Base-by-base conservation (phyloP, 202 grass and related monocot genomes). In the Carex arenaria region DNA sequence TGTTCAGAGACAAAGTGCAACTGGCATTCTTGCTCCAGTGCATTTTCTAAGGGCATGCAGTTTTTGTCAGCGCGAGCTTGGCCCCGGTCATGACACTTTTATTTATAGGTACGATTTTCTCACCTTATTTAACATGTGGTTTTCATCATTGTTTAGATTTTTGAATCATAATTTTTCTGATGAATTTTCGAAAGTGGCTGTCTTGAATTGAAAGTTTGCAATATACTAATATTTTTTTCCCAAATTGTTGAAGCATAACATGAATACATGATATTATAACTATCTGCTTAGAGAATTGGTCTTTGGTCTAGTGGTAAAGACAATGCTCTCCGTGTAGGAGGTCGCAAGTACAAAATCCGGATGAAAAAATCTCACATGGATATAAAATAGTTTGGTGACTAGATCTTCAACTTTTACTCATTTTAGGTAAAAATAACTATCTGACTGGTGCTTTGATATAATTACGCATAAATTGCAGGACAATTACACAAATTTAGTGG, bases 41-140 rank as follows among this genome's bases (percentile, higher is more conserved):
- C 80, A 60, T 56, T 87, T 87, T 32, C 69, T 87, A 36, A 47
- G 31, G 17, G 61, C 62, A 26, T 87, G 86, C 12, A 81, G 70
- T 71, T 49, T 61, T 5, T 87, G 86, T 51, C 61, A 54, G 13
- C 49, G 72, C 32, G 42, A 13, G 17, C 80, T 87, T 1, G 86
- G 80, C 53, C 86, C 86, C 20, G 86, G 80, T 47, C 3, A 10
- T n/a, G 80, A 87, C 70, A 83, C 86, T 0, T 84, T 84, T 57
- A 87, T 87, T 47, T 87, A 87, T 60, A 78, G 80, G 86, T 84
- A 66, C 3, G 2, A 20, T 42, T 80, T 34, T 30, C 12, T 64
- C 4, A 12, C 0, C 47, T 85, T 38, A 10, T 70, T 12, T 70
- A 4, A 31, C 54, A 6, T 80, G 8, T 79, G 47, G 38, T 9